phyloP scores from a whole-genome alignment of 768 basidiomycete genomes.

The Phallus indusiatus region DNA sequence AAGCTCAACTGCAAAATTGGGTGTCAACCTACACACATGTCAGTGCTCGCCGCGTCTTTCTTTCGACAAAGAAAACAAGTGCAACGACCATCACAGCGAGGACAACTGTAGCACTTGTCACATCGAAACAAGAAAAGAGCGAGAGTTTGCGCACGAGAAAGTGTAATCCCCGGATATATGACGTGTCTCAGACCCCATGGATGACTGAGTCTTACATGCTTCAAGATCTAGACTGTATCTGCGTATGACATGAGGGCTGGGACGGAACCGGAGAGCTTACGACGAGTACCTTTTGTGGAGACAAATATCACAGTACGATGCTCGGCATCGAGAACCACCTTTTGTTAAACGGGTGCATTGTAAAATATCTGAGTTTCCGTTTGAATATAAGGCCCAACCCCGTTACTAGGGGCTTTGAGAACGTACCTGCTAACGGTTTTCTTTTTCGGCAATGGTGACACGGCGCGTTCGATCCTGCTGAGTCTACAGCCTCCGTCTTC shows the following conservation, averaged over 20 bases:
- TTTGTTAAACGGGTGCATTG: conserved; percentile 4
- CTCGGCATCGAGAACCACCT: conserved; percentile 1
- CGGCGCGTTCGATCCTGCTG: neutral
- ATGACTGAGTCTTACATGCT: conserved; percentile 21
- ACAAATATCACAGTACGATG: conserved; percentile 48
- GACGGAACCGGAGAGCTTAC: neutral
- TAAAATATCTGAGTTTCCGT: neutral
- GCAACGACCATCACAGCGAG: conserved; percentile 55
- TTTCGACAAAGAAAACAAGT: conserved; percentile 62
- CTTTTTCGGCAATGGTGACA: conserved; percentile 10
- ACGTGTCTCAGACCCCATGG: conserved; percentile 14
- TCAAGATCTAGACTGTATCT: conserved; percentile 48
- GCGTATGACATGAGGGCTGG: neutral
- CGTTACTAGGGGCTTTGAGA: neutral
- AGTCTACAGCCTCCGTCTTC: neutral
- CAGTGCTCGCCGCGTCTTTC: conserved; percentile 47
- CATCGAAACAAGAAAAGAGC: conserved; percentile 9
- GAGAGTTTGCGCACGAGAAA: conserved; percentile 38
- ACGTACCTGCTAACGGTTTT: neutral
- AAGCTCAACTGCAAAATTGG: too few relatives aligned
- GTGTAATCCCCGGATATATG: conserved; percentile 30
- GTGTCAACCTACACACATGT: conserved; percentile 37
- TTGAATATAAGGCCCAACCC: neutral
- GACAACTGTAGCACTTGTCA: conserved; percentile 40
- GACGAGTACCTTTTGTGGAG: conserved; percentile 39